Percentiles rank a stretch among this genome's conserved stretches.
Conservation (phyloP, 306 rosid species). For the Biancaea sappan region DNA sequence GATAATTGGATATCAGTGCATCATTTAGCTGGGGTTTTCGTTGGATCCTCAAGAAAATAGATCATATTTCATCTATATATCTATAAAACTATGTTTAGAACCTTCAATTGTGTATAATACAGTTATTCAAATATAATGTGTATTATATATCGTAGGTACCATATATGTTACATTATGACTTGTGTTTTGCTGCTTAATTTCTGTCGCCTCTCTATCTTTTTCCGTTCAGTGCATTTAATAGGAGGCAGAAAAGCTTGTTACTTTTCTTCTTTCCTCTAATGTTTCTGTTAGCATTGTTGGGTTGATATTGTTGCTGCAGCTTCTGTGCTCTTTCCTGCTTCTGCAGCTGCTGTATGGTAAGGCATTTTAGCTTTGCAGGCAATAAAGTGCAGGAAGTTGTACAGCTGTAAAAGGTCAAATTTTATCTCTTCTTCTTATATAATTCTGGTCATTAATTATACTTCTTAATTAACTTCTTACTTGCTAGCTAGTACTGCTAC, state of each 20-base stretch:
- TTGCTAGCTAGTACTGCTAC: constrained; percentile 13
- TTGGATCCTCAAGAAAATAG: constrained; percentile 39
- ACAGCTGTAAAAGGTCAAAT: constrained; percentile 51
- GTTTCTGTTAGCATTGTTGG: constrained; percentile 52
- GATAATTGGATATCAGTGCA: constrained; percentile 41
- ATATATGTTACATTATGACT: no score
- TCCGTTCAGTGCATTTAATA: constrained; percentile 46
- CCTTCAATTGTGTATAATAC: constrained; percentile 56
- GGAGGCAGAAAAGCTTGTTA: constrained; percentile 44
- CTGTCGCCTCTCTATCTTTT: constrained; percentile 3
- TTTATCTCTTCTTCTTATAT: constrained; percentile 33
- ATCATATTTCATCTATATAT: constrained; percentile 29
- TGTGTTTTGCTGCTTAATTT: constrained; percentile 25
- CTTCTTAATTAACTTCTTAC: neutral
- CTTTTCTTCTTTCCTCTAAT: constrained; percentile 39
- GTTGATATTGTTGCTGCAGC: constrained; percentile 49
- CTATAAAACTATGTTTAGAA: constrained; percentile 30
- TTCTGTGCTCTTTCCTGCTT: constrained; percentile 33
- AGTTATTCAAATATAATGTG: constrained; percentile 28
- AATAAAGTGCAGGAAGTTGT: constrained; percentile 51
- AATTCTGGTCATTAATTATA: no score
- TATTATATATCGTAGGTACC: constrained; percentile 13
- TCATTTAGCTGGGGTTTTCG: constrained; percentile 40
- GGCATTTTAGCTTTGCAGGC: constrained; percentile 74
- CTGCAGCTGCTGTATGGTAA: constrained; percentile 54